A percentile compares a stretch with the other conserved stretches of the same genome.
phyloP scores from a whole-genome alignment of 2,329 filamentous ascomycete species.

The Apiospora rasikravindrae region DNA sequence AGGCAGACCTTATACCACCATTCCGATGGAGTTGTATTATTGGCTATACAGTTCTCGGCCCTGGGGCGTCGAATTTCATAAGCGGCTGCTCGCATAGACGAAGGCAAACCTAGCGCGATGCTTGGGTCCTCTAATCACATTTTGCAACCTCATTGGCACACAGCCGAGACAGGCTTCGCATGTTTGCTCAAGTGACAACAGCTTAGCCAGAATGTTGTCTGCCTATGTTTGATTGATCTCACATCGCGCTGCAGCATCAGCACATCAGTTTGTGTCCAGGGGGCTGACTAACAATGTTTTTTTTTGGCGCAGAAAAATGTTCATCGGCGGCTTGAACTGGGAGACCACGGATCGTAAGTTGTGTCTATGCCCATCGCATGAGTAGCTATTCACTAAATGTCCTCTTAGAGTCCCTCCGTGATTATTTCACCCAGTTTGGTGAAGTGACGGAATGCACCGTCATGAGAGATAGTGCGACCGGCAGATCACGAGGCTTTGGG shows the following conservation, averaged over 20 bases:
- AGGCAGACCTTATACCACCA: not conserved
- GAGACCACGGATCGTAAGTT: constrained; percentile 95
- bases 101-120: constrained; percentile 7
- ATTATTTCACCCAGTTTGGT: constrained; percentile 97
- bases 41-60: not conserved
- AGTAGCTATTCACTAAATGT: constrained; percentile 26
- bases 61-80: constrained; percentile 20
- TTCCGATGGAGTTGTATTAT: not conserved
- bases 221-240: constrained; percentile 10
- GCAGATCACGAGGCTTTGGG: constrained; percentile 92
- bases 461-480: constrained; percentile 96
- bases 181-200: constrained; percentile 13
- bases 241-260: not conserved
- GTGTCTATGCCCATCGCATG: not conserved
- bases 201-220: not conserved
- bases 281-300: constrained; percentile 15
- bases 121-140: constrained; percentile 18
- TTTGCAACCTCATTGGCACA: constrained; percentile 13
- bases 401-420: constrained; percentile 82
- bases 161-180: constrained; percentile 14
- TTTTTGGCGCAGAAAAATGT: constrained; percentile 84
- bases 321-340: constrained; percentile 98
- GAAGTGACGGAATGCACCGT: constrained; percentile 98
- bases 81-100: constrained; percentile 30
- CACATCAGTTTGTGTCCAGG: not conserved